These are phyloP conservation scores for Helicostylum pulchrum DNA, from an alignment of 192 early-diverging fungal genomes.

Conservation along the genomic window DNA sequence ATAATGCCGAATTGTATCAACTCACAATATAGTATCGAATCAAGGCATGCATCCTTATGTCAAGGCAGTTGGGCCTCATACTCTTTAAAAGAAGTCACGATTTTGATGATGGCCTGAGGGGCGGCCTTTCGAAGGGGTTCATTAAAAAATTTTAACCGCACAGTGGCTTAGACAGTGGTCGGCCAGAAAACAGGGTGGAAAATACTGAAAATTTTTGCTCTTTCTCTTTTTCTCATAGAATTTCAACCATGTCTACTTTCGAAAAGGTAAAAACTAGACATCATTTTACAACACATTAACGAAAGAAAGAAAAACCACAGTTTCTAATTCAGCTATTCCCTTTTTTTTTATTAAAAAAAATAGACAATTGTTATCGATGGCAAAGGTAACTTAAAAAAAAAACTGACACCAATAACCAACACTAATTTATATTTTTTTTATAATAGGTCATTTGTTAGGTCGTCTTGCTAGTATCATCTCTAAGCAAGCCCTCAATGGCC, in stretches of 20 bases:
- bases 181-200: too few species aligned
- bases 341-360: background rate
- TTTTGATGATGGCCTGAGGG: too few species aligned
- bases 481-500: slow-evolving; percentile 97
- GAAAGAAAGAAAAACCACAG: background rate
- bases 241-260: slow-evolving; percentile 25
- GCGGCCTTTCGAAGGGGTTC: too few species aligned
- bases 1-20: too few species aligned
- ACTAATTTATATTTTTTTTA: too few species aligned
- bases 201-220: background rate
- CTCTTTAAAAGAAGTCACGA: too few species aligned
- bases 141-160: too few species aligned
- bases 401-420: too few species aligned
- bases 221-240: background rate
- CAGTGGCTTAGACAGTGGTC: too few species aligned
- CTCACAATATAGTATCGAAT: too few species aligned
- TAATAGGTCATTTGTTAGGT: slow-evolving; percentile 83
- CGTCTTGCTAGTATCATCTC: slow-evolving; percentile 96
- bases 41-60: too few species aligned
- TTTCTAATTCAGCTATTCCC: background rate
- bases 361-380: slow-evolving; percentile 98
- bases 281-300: background rate
- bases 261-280: slow-evolving; percentile 18
- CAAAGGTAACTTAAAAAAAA: slow-evolving; percentile 54
- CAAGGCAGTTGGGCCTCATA: too few species aligned